Conservation (phyloP, 441 rosid species). For the Adansonia gregorii region DNA sequence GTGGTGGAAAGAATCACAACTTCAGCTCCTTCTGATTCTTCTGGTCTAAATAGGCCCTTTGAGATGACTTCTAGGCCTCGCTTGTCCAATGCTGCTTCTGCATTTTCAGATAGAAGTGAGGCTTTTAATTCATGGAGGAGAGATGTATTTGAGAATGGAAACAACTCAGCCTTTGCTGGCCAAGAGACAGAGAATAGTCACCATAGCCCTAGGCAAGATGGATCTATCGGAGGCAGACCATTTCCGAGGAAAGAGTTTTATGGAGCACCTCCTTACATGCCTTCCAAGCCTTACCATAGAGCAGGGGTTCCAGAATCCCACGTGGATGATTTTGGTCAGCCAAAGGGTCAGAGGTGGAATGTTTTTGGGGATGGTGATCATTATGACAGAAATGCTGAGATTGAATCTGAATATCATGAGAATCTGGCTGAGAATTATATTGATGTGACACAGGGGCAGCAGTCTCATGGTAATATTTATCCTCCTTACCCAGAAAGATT, state of each 20-base stretch:
- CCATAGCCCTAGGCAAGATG: constrained; percentile 60
- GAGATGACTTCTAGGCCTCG: constrained; percentile 52
- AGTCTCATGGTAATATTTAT: constrained; percentile 53
- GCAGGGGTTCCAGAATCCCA: constrained; percentile 63
- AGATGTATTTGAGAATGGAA: constrained; percentile 68
- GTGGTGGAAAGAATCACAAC: constrained; percentile 88
- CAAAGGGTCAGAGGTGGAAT: constrained; percentile 73
- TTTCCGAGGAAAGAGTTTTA: constrained; percentile 62
- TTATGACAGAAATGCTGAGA: constrained; percentile 56
- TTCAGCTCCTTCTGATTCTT: constrained; percentile 72
- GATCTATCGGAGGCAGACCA: constrained; percentile 49
- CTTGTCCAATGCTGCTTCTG: constrained; percentile 56
- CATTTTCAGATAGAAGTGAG: constrained; percentile 62
- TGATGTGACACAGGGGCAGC: constrained; percentile 78
- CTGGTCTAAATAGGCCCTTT: constrained; percentile 59
- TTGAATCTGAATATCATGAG: constrained; percentile 74
- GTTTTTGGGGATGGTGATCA: constrained; percentile 68
- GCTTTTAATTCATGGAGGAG: constrained; percentile 67
- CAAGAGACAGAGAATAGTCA: constrained; percentile 60
- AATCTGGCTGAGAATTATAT: constrained; percentile 64
- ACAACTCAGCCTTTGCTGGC: constrained; percentile 47
- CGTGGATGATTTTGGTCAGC: constrained; percentile 52
- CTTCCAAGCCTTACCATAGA: constrained; percentile 49
- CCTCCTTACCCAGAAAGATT: constrained; percentile 58
- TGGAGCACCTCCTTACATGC: constrained; percentile 60